Conservation (phyloP, 1,284 basidiomycete species). For the Anthracocystis walkeri region DNA sequence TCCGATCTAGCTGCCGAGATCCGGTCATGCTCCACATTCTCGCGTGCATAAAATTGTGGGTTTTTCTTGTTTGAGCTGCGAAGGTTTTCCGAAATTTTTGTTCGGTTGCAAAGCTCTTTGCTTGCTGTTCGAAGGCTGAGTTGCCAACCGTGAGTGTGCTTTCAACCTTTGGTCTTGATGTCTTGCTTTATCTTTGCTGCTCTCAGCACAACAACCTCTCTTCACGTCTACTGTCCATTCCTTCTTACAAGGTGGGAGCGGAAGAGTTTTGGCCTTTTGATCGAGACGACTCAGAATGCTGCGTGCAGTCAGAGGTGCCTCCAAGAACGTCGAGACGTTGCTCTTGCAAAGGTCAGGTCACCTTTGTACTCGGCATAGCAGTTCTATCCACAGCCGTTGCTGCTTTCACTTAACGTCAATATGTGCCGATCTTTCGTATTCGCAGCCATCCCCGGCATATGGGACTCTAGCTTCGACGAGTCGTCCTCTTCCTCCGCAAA, state of each 20-base stretch:
- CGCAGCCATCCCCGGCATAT: too few relatives aligned
- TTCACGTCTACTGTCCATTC: background rate
- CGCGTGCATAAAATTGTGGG: background rate
- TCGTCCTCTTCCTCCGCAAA: background rate
- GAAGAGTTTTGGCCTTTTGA: background rate
- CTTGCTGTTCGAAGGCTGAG: background rate
- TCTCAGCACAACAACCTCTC: background rate
- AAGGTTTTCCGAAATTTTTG: constrained; percentile 4
- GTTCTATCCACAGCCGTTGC: background rate
- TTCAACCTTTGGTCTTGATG: background rate
- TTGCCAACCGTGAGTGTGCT: background rate
- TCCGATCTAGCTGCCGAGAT: constrained; percentile 16
- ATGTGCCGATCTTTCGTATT: background rate
- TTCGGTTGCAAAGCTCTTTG: too few relatives aligned
- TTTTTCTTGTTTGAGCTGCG: background rate
- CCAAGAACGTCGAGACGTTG: constrained; percentile 15
- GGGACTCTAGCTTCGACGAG: background rate
- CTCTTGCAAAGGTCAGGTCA: constrained; percentile 4
- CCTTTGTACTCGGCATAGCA: background rate
- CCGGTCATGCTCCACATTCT: constrained; percentile 15
- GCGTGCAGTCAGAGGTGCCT: constrained; percentile 20
- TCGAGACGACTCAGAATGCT: constrained; percentile 19
- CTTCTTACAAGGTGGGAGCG: background rate
- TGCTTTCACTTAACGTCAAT: background rate
- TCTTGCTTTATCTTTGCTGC: background rate